phyloP scores from a whole-genome alignment of 2,329 filamentous ascomycete genomes.

The Lomentospora prolificans region DNA sequence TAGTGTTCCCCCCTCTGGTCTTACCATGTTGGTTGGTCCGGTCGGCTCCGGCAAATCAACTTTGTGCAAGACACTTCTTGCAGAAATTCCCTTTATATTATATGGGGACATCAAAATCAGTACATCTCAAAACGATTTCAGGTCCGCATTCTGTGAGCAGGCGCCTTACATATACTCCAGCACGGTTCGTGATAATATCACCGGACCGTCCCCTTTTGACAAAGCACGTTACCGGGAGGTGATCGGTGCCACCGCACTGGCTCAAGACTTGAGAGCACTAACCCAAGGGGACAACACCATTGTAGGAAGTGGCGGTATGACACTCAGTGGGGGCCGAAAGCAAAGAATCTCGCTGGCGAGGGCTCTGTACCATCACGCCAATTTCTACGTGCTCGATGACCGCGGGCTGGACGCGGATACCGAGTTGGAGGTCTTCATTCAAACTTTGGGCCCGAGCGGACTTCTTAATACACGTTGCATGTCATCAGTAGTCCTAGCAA shows the following conservation, averaged over 20 bases:
- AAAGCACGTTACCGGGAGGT: conserved; percentile 23
- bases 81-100: conserved; percentile 17
- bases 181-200: conserved; percentile 27
- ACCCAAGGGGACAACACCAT: conserved; percentile 25
- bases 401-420: conserved; percentile 35
- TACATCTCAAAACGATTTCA: neutral
- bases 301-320: conserved; percentile 31
- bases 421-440: conserved; percentile 30
- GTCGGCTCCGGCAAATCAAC: conserved; percentile 28
- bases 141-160: conserved; percentile 23
- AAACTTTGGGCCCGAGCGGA: conserved; percentile 30
- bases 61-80: conserved; percentile 24
- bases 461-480: conserved; percentile 24
- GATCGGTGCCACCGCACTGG: conserved; percentile 23
- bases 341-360: conserved; percentile 29
- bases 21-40: conserved; percentile 30
- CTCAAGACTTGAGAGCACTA: conserved; percentile 20
- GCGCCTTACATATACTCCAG: conserved; percentile 23
- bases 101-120: too few species aligned
- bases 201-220: conserved; percentile 23
- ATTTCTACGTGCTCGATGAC: conserved; percentile 35
- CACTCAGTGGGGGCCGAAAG: conserved; percentile 31
- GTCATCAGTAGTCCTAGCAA: conserved; percentile 31
- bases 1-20: too few species aligned
- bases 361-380: conserved; percentile 30